Base-by-base conservation (phyloP, 495 filamentous ascomycete species). In the Jackrogersella minutella region DNA sequence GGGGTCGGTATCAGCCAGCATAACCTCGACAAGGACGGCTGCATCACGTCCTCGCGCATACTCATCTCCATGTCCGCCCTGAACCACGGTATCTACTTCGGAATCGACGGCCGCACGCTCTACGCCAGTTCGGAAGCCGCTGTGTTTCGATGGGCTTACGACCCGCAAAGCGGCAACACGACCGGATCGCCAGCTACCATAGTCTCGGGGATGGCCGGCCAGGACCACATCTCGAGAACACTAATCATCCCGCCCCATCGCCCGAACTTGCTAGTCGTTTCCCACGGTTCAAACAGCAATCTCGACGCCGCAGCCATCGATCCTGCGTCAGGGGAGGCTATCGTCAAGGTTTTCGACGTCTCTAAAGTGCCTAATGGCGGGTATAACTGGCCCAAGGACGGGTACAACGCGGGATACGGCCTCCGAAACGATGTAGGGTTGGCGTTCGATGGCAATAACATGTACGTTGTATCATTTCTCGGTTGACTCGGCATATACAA, bases 371-470 rank as follows among this genome's bases (percentile, higher is more conserved):
- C 74, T 4, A 41, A 51, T 1, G 82, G 80, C 43, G 76, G 83
- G 40, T 78, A 76, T 63, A 57, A 74, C 66, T 81, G 74, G 51
- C 52, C 65, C 21, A 79, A 71, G 14, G 75, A 82, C 14, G 90
- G 90, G n/a, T 61, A 76, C 41, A 72, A 86, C 2, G 76, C 91
- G 5, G 90, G 89, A 14, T 92, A 88, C 83, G 90, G 90, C 34
- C 81, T 93, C 19, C 82, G 90, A 14, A 92, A 92, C 74, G 84
- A 84, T 1, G 89, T 92, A 16, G 90, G 90, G 13, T 72, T 92
- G 3, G 86, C 74, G 1, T 74, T 74, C 34, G 72, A 37, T 79
- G 65, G 69, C 14, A 74, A 72, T 6, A 64, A 72, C 21, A 72
- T 74, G 72, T 74, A 70, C 21, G 58, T 14, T 13, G 43, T 14